Evolutionary conservation across 805 yeast genomes (phyloP).

Genomic region (Schizosaccharomyces osmophilus): DNA sequence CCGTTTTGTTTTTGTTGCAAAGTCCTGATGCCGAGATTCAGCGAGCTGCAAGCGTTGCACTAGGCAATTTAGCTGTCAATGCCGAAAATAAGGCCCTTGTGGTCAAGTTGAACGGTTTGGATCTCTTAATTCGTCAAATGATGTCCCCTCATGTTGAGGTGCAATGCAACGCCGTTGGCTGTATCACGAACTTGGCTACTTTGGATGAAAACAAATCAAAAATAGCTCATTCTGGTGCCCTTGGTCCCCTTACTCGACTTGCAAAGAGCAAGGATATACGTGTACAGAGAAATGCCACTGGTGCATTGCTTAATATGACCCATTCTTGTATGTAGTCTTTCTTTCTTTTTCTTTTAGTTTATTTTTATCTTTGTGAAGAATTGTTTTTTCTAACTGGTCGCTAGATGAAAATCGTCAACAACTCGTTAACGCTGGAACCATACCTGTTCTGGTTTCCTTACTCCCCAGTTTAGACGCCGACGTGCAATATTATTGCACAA

Average conservation of each 20-base stretch:
- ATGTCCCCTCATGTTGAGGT: slow-evolving; percentile 91
- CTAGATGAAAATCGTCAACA: slow-evolving; percentile 77
- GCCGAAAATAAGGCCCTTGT: slow-evolving; percentile 73
- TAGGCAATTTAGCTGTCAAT: slow-evolving; percentile 94
- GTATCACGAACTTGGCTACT: slow-evolving; percentile 92
- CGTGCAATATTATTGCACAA: slow-evolving; percentile 94
- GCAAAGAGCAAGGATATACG: slow-evolving; percentile 87
- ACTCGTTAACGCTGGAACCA: slow-evolving; percentile 91
- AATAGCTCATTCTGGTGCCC: slow-evolving; percentile 88
- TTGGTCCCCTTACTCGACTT: slow-evolving; percentile 75
- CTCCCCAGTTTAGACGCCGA: slow-evolving; percentile 76
- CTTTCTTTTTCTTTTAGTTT: not conserved
- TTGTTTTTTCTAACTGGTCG: not conserved
- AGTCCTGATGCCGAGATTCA: slow-evolving; percentile 82
- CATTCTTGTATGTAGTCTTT: slow-evolving; percentile 28
- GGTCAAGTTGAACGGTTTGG: slow-evolving; percentile 95
- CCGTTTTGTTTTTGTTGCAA: slow-evolving; percentile 67
- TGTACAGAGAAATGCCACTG: slow-evolving; percentile 96
- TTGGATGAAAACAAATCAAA: slow-evolving; percentile 91
- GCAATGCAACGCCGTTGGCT: slow-evolving; percentile 97
- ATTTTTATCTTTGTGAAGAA: not conserved
- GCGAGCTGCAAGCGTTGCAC: slow-evolving; percentile 94
- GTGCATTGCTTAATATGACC: slow-evolving; percentile 92
- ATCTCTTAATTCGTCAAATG: slow-evolving; percentile 92
- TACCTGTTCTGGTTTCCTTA: slow-evolving; percentile 77